Evolutionary conservation across 805 yeast species (phyloP), one percentile per base, ranked within the genome.

Genomic region (Yarrowia deformans): DNA sequence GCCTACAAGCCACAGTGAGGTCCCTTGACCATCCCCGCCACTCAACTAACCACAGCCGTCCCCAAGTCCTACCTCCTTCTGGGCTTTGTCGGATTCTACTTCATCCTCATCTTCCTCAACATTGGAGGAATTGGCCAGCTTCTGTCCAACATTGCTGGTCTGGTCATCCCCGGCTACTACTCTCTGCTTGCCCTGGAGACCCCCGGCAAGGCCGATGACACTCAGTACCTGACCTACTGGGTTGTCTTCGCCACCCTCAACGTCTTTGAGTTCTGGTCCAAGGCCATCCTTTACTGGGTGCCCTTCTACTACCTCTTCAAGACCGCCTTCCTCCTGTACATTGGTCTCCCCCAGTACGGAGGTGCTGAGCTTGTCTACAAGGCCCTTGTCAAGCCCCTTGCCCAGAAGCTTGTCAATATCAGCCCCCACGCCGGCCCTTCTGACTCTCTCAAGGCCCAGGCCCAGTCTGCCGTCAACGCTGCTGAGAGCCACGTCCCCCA

Each of bases 261-360:
- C 79, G 93, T 95, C 67, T 78, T 92, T 75, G 99, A 95, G 83
- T 95, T 92, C 85, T 95, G 98, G 98, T 88, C 97, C 68, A 87
- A 88, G 76, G 90, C 97, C 45, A 89, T 95, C 75, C 84, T 94
- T 70, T 93, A 93, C 85, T 91, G 97, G 97, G 81, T 95, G 73
- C 99, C 99, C 76, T 93, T 95, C 78, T 95, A 95, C 85, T 95
- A 93, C 87, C 87, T 95, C 77, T 84, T 95, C 83, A 95, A 95
- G 87, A 91, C 97, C 67, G 74, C 91, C 66, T 87, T 90, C 80
- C 89, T 95, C 81, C 82, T 93, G 70, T 95, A 91, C 84, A 87
- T 94, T 76, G 92, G 95, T 69, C 84, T 93, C 68, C 98, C 99
- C 72, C 85, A 87, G 74, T 88, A 90, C 77, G 90, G 91, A 70